Percentiles rank a stretch among this genome's conserved stretches.
Evolutionary conservation across 345 rosid genomes (phyloP).

Genomic region (Bretschneidera sinensis): DNA sequence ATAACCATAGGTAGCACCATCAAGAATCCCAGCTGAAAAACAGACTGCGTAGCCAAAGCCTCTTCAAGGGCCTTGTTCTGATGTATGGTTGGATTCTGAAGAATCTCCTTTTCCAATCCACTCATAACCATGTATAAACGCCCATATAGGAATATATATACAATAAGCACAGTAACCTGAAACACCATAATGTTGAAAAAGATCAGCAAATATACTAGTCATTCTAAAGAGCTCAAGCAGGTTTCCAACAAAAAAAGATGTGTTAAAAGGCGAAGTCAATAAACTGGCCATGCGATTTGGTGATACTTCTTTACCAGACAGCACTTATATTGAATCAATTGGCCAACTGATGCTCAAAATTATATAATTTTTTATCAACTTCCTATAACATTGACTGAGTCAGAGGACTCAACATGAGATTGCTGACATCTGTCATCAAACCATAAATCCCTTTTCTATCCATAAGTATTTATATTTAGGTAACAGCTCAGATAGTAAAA

Average conservation of each 20-base stretch:
- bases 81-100: slow-evolving; percentile 47
- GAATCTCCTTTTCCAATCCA: slow-evolving; percentile 67
- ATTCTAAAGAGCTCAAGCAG: not conserved
- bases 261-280: not conserved
- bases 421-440: too few species aligned
- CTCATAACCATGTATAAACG: slow-evolving; percentile 89
- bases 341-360: not conserved
- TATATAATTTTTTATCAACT: not conserved
- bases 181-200: slow-evolving; percentile 5
- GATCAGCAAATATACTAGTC: not conserved
- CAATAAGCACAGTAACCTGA: slow-evolving; percentile 82
- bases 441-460: too few species aligned
- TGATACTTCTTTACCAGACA: too few species aligned
- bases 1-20: slow-evolving; percentile 90
- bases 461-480: too few species aligned
- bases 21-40: slow-evolving; percentile 80
- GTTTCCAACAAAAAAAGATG: not conserved
- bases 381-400: too few species aligned
- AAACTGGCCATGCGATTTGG: not conserved
- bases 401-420: too few species aligned
- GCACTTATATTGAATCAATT: not conserved
- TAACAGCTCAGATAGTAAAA: too few species aligned
- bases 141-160: slow-evolving; percentile 87
- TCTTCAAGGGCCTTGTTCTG: slow-evolving; percentile 84
- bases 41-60: slow-evolving; percentile 77